Evolutionary conservation across 1,139 yeast genomes (phyloP), one percentile per base, ranked within the genome.

Genomic region (Yamadazyma diddensiae): DNA sequence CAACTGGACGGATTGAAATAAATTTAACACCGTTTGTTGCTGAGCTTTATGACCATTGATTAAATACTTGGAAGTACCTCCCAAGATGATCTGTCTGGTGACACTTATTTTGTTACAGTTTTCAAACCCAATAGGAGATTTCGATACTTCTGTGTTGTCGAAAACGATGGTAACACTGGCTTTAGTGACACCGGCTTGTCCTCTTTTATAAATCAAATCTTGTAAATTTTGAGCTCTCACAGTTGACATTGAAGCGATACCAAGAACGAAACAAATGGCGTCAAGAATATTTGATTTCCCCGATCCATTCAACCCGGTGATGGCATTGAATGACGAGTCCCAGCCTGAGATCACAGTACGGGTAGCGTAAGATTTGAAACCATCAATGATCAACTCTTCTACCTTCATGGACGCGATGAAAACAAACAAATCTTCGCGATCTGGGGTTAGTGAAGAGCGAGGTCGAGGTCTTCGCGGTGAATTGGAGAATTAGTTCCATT

Each of bases 41-140:
- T 90, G 96, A 0, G 97, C 97, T 44, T 95, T 79, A 55, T 88
- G 97, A 28, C 98, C 98, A 59, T 94, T 92, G 47, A 94, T 86
- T 45, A 92, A 66, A 53, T 90, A 94, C 59, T 92, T 92, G 24
- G 95, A 84, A 1, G 87, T 80, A 5, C 97, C 97, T 15, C 97
- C 97, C 36, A 94, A 65, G 2, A 84, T 82, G 43, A 94, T 79
- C 52, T 88, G 97, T 43, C 99, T 74, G 5, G 98, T 90, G 4
- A 94, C 94, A 41, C 94, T 83, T 42, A 94, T 87, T 45, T 86
- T 84, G 7, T 82, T 66, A 39, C 81, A 75, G 33, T 79, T 79
- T 47, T 84, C 94, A 51, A 87, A 90, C 5, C 96, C 96, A 37
- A 88, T 82, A 1, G 97, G 97, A 0, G 94, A 79, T 44, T 77